Conservation (phyloP, 306 rosid genomes). For the Rosa multiflora region DNA sequence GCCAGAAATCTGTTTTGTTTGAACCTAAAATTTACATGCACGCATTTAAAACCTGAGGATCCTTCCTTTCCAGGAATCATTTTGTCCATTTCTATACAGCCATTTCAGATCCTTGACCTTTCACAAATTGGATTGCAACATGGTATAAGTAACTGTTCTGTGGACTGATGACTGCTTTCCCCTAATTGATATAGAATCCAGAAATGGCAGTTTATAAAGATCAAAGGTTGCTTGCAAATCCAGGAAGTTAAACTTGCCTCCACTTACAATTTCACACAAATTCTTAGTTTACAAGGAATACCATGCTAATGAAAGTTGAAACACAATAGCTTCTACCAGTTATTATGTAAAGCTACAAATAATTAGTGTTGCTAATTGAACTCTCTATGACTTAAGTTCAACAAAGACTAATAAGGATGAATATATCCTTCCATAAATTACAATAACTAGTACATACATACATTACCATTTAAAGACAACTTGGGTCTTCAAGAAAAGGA, state of each 20-base stretch:
- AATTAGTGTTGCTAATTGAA: background rate
- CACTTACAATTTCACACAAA: conserved; percentile 5
- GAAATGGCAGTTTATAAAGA: conserved; percentile 5
- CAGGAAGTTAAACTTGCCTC: background rate
- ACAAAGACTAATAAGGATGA: background rate
- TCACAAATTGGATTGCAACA: background rate
- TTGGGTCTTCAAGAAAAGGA: conserved; percentile 15
- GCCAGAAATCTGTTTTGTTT: background rate
- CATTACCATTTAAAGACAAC: background rate
- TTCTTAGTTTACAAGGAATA: background rate
- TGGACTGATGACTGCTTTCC: background rate
- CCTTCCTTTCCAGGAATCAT: background rate
- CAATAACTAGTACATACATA: background rate
- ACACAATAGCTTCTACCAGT: background rate
- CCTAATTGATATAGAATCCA: background rate
- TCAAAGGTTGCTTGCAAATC: background rate
- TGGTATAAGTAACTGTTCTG: background rate
- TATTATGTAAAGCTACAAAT: background rate
- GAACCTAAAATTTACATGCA: background rate
- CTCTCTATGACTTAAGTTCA: conserved; percentile 14
- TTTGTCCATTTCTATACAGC: conserved; percentile 8
- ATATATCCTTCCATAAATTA: background rate
- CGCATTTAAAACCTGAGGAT: background rate
- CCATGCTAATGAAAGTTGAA: background rate
- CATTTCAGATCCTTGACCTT: background rate